Evolutionary conservation across 139 green algal species (phyloP), one percentile per base, ranked within the genome.

Genomic region (Eudorina sp.): DNA sequence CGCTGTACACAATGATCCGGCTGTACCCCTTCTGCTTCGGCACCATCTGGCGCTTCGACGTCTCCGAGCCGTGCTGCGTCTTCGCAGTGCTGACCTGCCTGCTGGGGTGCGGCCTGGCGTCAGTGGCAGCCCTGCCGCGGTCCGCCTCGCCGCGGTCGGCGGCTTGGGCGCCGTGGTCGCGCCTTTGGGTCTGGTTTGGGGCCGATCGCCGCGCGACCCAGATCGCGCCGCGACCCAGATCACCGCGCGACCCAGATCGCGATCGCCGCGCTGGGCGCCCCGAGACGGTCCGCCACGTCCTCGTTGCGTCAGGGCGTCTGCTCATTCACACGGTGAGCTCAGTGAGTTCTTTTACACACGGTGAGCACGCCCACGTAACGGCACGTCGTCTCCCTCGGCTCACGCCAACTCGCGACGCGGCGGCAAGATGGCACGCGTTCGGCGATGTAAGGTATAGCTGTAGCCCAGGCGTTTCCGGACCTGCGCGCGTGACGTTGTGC

Each of bases 11-110:
- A 0, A 27, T 81, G 27, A 4, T 48, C 11, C 43, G n/a, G 23
- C 73, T 81, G 0, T 81, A 81, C 25, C 73, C 73, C 2, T 29
- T 81, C 73, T 29, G 45, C 73, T 43, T 81, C 73, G 45, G 7
- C 45, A 14, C 43, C 45, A 11, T 46, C 31, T 29, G 9, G 29
- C 73, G 25, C 6, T 45, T 81, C 16, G 73, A 81, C 43, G 7
- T 41, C 46, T 43, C 45, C 27, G 73, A 53, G 27, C 27, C 46
- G 25, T 27, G 62, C n/a, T 81, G n/a, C 73, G 5, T 81, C 1
- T n/a, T 11, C 25, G 55, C 40, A 5, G 1, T 79, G 70, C 9
- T 53, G 70, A 41, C 36, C 41, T 36, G 40, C 40, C 70, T 79
- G 25, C 25, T 55, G 21, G 16, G 9, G 9, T 29, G 43, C 40